These are phyloP conservation scores for Lyophyllum decastes DNA, from an alignment of 768 basidiomycete genomes.

Conservation along the genomic window DNA sequence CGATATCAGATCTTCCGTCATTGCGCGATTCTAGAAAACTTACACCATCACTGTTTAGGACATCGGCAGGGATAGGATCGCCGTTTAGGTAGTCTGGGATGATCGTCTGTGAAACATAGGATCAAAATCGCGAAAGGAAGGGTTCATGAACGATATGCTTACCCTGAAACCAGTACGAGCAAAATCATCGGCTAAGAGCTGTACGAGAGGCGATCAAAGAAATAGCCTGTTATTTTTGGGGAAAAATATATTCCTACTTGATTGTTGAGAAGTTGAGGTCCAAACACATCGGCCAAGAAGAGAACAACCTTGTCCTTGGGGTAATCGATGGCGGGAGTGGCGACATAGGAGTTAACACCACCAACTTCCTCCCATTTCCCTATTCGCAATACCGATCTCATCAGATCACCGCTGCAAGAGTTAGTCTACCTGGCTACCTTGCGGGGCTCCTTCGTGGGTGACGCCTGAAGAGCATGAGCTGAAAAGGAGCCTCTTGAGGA, in stretches of 20 bases:
- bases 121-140: neutral
- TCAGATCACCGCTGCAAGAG: slow-evolving; percentile 2
- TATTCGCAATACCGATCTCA: slow-evolving; percentile 19
- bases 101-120: slow-evolving; percentile 28
- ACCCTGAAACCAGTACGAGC: slow-evolving; percentile 49
- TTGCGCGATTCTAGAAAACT: neutral
- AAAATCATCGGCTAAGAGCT: slow-evolving; percentile 45
- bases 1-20: neutral
- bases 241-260: slow-evolving; percentile 35
- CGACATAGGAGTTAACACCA: slow-evolving; percentile 53
- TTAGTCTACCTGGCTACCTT: slow-evolving; percentile 31
- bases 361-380: slow-evolving; percentile 49
- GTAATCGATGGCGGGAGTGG: slow-evolving; percentile 51
- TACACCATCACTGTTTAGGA: slow-evolving; percentile 31
- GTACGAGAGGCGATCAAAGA: neutral
- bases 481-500: too few species aligned
- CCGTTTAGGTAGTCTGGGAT: slow-evolving; percentile 43
- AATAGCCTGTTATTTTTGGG: neutral
- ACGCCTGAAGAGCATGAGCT: too few species aligned
- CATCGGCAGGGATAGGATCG: slow-evolving; percentile 39
- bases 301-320: slow-evolving; percentile 58
- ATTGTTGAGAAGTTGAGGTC: slow-evolving; percentile 45
- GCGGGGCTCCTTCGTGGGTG: slow-evolving; percentile 48
- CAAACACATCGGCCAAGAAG: slow-evolving; percentile 55
- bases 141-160: neutral